phyloP scores from a whole-genome alignment of 345 rosid genomes.

The Gossypium sturtianum region DNA sequence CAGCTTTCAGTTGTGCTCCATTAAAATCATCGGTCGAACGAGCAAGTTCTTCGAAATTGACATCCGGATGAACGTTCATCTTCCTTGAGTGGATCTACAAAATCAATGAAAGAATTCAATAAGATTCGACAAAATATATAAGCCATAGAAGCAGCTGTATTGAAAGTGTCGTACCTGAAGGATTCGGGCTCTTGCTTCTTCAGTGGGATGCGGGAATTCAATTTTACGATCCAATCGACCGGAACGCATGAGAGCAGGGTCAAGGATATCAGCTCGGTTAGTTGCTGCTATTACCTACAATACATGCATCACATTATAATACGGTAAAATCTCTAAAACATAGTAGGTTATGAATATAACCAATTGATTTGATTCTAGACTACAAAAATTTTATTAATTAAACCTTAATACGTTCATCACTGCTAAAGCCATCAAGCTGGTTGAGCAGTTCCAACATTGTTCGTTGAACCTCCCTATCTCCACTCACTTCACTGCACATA shows the following conservation, averaged over 20 bases:
- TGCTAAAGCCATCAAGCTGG: slow-evolving; percentile 98
- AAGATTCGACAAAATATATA: neutral
- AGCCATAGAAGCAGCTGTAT: neutral
- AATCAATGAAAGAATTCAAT: neutral
- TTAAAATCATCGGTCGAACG: slow-evolving; percentile 97
- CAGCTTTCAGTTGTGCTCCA: slow-evolving; percentile 98
- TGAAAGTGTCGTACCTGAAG: slow-evolving; percentile 48
- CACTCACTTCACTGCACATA: slow-evolving; percentile 93
- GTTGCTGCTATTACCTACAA: slow-evolving; percentile 97
- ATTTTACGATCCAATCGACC: slow-evolving; percentile 98
- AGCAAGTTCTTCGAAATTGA: slow-evolving; percentile 97
- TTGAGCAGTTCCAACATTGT: slow-evolving; percentile 98
- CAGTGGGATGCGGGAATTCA: slow-evolving; percentile 96
- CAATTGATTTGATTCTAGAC: neutral
- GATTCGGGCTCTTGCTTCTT: slow-evolving; percentile 98
- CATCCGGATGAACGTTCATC: slow-evolving; percentile 96
- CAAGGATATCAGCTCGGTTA: slow-evolving; percentile 95
- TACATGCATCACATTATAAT: neutral
- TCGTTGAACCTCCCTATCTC: slow-evolving; percentile 99
- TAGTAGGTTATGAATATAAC: neutral
- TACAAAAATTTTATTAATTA: neutral
- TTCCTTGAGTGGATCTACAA: slow-evolving; percentile 94
- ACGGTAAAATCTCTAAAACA: neutral
- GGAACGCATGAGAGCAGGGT: slow-evolving; percentile 99
- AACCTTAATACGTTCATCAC: slow-evolving; percentile 98